These are phyloP conservation scores for Epichloe scottii DNA, from an alignment of 2,329 filamentous ascomycete genomes.

Conservation along the genomic window DNA sequence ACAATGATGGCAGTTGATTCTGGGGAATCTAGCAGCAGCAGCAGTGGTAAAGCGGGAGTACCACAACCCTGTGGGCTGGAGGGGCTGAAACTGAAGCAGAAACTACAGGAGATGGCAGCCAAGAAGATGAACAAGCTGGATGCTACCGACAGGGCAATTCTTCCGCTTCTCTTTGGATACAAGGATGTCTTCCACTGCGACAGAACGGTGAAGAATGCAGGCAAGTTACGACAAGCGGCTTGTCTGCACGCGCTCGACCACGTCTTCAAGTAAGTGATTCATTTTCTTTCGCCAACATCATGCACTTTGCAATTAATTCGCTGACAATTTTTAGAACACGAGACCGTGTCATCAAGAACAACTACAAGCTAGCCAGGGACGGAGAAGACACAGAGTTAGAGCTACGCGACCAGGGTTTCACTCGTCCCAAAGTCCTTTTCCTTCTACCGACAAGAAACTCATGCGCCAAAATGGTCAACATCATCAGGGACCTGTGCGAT, in stretches of 20 bases:
- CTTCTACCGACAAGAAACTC: slow-evolving; percentile 80
- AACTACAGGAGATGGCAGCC: slow-evolving; percentile 42
- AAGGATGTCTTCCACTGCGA: slow-evolving; percentile 67
- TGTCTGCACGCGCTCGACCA: slow-evolving; percentile 86
- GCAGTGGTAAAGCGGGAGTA: slow-evolving; percentile 14
- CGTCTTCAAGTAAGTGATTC: slow-evolving; percentile 57
- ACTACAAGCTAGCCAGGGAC: slow-evolving; percentile 60
- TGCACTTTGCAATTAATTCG: not conserved
- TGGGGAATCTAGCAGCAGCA: slow-evolving; percentile 9
- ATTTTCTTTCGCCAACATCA: not conserved
- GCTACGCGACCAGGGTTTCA: slow-evolving; percentile 87
- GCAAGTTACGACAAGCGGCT: slow-evolving; percentile 55
- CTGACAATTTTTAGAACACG: slow-evolving; percentile 49
- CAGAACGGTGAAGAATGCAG: slow-evolving; percentile 56
- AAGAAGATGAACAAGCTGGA: slow-evolving; percentile 46
- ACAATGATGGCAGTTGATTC: slow-evolving; percentile 34
- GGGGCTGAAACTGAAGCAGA: slow-evolving; percentile 50
- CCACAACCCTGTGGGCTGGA: slow-evolving; percentile 36
- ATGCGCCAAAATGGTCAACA: slow-evolving; percentile 65
- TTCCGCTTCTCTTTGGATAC: slow-evolving; percentile 68
- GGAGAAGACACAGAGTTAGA: slow-evolving; percentile 54
- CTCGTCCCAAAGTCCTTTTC: slow-evolving; percentile 83
- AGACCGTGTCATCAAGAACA: slow-evolving; percentile 87
- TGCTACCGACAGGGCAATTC: slow-evolving; percentile 49
- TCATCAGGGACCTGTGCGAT: slow-evolving; percentile 61